Base-by-base conservation (phyloP, 2,329 filamentous ascomycete species). In the Fusarium proliferatum region DNA sequence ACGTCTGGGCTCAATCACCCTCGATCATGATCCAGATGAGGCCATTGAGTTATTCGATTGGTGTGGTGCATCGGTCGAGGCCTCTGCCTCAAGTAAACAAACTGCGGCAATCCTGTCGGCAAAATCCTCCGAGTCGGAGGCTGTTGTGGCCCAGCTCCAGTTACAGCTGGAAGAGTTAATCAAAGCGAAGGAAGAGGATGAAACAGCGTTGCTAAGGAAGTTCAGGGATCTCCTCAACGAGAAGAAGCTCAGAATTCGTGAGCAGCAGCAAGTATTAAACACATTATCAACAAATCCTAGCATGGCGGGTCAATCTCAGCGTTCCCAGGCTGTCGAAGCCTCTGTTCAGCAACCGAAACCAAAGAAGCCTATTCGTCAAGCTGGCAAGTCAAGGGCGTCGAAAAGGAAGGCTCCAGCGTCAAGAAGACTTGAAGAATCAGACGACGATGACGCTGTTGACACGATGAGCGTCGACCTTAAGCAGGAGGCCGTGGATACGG, bases 181-280 rank as follows among this genome's bases (percentile, higher is more conserved):
- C 52, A 85, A 85, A 61, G 86, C 89, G 19, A 95, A 95, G 79
- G 85, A 88, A 52, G 88, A 89, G 23, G 88, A 94, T 70, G 93
- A 95, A 80, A 86, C 86, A 2, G 86, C 87, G 23, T 82, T 95
- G 63, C 82, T 95, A 3, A 88, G 89, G 68, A 94, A 94, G 79
- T 94, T 94, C 75, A 87, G 89, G 61, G 85, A 89, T 62, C 84
- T 96, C 5, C 83, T 95, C 3, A 95, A 95, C 75, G 89, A 92
- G 80, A 96, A 96, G 84, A 95, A 95, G 81, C 84, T 91, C 59
- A 95, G 93, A 82, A 95, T 95, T 56, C 84, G 93, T 48, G 89
- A 94, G 76, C 92, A 94, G 81, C 90, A 93, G 76, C 87, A 88
- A 43, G 81, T 93, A 26, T 81, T 94, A 30, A 80, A 83, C 7